phyloP scores from a whole-genome alignment of 1,284 basidiomycete species.

The Meira miltonrushii region DNA sequence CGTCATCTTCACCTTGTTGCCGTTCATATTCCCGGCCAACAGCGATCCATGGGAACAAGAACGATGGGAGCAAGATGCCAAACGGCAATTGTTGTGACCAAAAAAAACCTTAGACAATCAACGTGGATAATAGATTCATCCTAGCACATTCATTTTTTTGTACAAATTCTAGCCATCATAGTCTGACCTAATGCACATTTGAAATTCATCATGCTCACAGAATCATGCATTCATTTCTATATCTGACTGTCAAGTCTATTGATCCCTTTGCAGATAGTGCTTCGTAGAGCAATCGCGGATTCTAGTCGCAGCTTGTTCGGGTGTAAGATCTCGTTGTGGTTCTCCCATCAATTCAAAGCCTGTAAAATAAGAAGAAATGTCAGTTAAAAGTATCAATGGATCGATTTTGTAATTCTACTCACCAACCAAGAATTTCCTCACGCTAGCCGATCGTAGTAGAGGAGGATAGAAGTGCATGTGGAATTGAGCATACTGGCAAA shows the following conservation, averaged over 20 bases:
- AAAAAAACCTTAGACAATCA: background rate
- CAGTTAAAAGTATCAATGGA: background rate
- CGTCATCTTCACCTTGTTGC: conserved; percentile 33
- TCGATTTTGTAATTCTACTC: conserved; percentile 54
- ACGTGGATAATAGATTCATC: background rate
- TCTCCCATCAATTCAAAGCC: conserved; percentile 86
- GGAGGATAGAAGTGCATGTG: conserved; percentile 89
- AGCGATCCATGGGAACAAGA: conserved; percentile 20
- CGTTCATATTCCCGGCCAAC: conserved; percentile 40
- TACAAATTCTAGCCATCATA: background rate
- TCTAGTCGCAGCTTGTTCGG: conserved; percentile 72
- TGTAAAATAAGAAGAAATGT: background rate
- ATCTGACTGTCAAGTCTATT: background rate
- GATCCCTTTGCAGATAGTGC: conserved; percentile 23
- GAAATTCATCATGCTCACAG: background rate
- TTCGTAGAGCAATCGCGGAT: conserved; percentile 20
- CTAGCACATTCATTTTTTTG: background rate
- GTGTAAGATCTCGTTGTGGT: conserved; percentile 80
- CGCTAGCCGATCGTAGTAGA: conserved; percentile 71
- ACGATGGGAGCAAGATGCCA: conserved; percentile 11
- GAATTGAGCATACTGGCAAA: conserved; percentile 62
- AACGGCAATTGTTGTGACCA: conserved; percentile 5
- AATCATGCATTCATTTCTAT: background rate
- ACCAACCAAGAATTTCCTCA: conserved; percentile 89
- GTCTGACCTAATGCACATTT: background rate